These are phyloP conservation scores for Tetrapisispora pingtungensis DNA, from an alignment of 805 yeast species.

Conservation along the genomic window DNA sequence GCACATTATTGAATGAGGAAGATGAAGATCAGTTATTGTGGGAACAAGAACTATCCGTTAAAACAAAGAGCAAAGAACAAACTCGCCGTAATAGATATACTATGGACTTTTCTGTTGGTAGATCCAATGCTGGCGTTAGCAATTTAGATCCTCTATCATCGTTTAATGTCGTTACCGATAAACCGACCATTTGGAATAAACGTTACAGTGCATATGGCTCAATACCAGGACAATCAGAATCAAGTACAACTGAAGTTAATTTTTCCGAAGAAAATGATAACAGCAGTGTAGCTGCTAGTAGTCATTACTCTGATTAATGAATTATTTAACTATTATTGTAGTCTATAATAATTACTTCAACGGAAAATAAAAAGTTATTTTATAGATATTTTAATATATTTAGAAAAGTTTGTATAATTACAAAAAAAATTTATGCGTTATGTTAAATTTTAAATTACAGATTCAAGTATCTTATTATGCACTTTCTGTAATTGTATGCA, in stretches of 20 bases:
- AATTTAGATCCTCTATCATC: neutral
- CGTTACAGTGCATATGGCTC: slow-evolving; percentile 1
- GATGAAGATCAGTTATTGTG: slow-evolving; percentile 26
- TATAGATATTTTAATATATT: no score
- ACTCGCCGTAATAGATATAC: slow-evolving; percentile 3
- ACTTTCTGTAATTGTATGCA: no score
- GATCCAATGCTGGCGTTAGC: neutral
- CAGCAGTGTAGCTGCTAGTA: slow-evolving; percentile 4
- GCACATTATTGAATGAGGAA: slow-evolving; percentile 16
- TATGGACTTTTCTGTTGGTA: neutral
- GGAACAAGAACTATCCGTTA: slow-evolving; percentile 18
- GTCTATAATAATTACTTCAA: no score
- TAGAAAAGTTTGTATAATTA: neutral
- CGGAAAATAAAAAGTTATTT: no score
- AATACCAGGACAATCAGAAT: neutral
- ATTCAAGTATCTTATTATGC: no score
- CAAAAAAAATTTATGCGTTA: neutral
- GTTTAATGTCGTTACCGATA: neutral
- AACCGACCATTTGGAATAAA: neutral
- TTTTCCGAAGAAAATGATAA: neutral
- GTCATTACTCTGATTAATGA: slow-evolving; percentile 3
- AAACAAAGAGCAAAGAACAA: neutral
- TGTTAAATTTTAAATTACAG: no score
- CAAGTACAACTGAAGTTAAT: neutral
- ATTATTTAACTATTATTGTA: no score